A percentile compares a stretch with the other conserved stretches of the same genome.
phyloP scores from a whole-genome alignment of 139 green algal genomes.

The Astrephomene gubernaculifera region DNA sequence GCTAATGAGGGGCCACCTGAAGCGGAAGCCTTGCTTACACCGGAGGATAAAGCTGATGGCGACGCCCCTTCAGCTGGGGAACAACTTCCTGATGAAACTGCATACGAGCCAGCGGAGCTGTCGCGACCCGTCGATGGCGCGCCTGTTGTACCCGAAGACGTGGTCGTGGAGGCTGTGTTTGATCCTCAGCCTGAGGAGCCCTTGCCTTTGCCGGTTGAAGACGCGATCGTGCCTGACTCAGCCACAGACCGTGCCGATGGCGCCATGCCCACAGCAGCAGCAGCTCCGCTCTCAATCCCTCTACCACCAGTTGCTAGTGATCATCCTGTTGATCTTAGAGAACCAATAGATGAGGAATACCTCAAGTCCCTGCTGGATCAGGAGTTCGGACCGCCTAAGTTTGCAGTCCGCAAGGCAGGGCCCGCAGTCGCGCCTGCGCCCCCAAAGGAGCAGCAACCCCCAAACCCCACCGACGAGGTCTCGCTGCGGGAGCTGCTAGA shows the following conservation, averaged over 20 bases:
- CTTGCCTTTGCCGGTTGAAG: too few species aligned
- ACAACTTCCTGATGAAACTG: neutral
- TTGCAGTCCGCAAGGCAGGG: conserved; percentile 21
- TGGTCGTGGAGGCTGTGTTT: neutral
- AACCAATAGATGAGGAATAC: conserved; percentile 39
- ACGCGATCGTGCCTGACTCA: too few species aligned
- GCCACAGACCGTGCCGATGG: too few species aligned
- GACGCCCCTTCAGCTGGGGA: neutral
- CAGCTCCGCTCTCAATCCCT: too few species aligned
- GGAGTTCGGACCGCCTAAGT: conserved; percentile 53
- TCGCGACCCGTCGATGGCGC: neutral
- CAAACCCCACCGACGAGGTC: neutral
- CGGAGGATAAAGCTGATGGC: neutral
- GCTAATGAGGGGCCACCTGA: conserved; percentile 2
- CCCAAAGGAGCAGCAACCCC: neutral
- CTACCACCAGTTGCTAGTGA: too few species aligned
- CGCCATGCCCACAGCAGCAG: too few species aligned
- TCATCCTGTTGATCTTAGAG: too few species aligned
- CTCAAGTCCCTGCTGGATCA: conserved; percentile 42
- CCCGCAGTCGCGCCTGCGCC: neutral
- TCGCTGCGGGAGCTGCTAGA: conserved; percentile 43
- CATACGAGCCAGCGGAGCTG: conserved; percentile 3
- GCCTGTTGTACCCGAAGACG: neutral
- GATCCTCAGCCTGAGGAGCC: too few species aligned
- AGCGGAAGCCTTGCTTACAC: conserved; percentile 5